Evolutionary conservation across 2,329 filamentous ascomycete species (phyloP), one percentile per base, ranked within the genome.

Genomic region (Calycina herbarum): DNA sequence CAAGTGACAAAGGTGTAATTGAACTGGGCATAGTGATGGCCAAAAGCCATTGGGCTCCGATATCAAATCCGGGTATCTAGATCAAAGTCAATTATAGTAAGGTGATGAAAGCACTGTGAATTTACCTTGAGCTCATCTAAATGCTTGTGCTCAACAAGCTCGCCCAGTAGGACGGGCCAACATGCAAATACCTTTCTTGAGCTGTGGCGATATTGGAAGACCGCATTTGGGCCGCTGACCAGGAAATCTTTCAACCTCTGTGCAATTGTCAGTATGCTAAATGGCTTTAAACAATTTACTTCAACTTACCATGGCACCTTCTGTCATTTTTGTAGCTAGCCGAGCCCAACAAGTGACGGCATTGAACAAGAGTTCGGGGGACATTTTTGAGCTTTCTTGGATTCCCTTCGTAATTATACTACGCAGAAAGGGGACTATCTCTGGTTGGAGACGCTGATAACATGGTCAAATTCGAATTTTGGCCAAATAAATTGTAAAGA

Each of bases 1-100:
- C 77, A 66, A 81, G 80, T 70, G 86, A 84, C 68, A 83, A 84
- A 5, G 74, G 77, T 15, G 85, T 67, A 27, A 77, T 79, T 51
- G 76, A 72, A 2, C 70, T 76, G 4, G 86, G 85, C 69, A 85
- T 85, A 54, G 82, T 79, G 57, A 88, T 76, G 7, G 81, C 79
- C 24, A 82, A 71, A 54, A 84, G 70, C 82, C 86, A 87, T n/a
- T 86, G 74, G 51, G 83, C 81, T 4, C 82, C 75, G 10, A 83
- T 72, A 8, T 78, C 80, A n/a, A 71, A 69, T 31, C 56, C 40
- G 60, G 72, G 62, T 68, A 77, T 77, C 66, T 77, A 77, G 17
- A 20, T 66, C 85, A 29, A 20, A 66, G 56, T 65, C 29, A 65
- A 15, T 57, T 35, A 38, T 63, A 59, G 61, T 7, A 31, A 29